Evolutionary conservation across 1,284 basidiomycete species (phyloP).

Genomic region (Neonothopanus nambi): DNA sequence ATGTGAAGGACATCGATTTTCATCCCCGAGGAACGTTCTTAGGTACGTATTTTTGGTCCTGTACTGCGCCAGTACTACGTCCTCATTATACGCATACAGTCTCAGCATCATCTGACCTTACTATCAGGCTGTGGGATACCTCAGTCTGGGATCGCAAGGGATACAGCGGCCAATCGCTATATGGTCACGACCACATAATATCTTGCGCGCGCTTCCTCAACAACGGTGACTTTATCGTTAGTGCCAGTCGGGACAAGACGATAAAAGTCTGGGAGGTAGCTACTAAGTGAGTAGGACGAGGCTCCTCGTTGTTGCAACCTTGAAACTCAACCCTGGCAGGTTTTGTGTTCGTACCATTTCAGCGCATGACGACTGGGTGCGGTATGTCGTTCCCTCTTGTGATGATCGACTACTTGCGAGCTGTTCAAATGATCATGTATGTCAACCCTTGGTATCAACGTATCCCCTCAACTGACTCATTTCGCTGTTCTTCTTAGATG

Average conservation of each 20-base stretch:
- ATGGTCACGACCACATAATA: constrained; percentile 90
- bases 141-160: constrained; percentile 66
- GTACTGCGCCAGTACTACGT: not conserved
- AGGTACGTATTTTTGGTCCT: constrained; percentile 47
- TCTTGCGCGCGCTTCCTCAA: constrained; percentile 85
- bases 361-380: constrained; percentile 65
- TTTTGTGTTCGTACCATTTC: constrained; percentile 60
- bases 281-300: constrained; percentile 63
- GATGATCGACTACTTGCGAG: constrained; percentile 78
- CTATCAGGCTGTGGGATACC: constrained; percentile 91
- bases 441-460: constrained; percentile 22
- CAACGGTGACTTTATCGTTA: constrained; percentile 80
- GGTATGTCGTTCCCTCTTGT: constrained; percentile 66
- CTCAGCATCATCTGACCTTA: constrained; percentile 87
- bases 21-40: constrained; percentile 82
- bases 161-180: constrained; percentile 84
- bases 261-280: constrained; percentile 87
- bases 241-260: constrained; percentile 84
- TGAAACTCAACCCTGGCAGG: constrained; percentile 32
- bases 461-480: constrained; percentile 4
- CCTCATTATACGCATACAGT: constrained; percentile 43
- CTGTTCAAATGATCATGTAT: constrained; percentile 84
- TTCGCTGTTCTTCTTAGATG: constrained; percentile 57
- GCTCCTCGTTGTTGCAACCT: constrained; percentile 2
- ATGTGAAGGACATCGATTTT: constrained; percentile 86